Conservation (phyloP, 805 yeast genomes). For the Saccharomycopsis sp. region DNA sequence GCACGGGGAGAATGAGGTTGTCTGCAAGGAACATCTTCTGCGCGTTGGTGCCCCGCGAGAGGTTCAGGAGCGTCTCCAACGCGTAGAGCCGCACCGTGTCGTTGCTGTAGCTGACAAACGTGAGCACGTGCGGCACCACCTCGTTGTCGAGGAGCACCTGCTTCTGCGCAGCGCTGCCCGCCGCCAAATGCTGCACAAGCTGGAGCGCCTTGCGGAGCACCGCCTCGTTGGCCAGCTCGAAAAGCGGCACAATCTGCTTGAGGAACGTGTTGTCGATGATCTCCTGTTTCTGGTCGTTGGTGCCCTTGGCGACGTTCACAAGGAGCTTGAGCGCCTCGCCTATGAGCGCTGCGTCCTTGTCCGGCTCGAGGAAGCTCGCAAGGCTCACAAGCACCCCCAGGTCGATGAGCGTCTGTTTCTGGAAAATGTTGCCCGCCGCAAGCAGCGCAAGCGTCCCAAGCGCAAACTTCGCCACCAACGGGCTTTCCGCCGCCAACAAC, state of each 20-base stretch:
- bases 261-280: conserved; percentile 16
- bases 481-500: conserved; percentile 17
- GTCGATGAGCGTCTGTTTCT: conserved; percentile 19
- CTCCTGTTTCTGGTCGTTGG: conserved; percentile 19
- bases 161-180: conserved; percentile 15
- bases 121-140: conserved; percentile 20
- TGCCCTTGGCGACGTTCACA: conserved; percentile 21
- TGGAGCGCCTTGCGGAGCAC: conserved; percentile 18
- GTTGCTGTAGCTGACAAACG: conserved; percentile 19
- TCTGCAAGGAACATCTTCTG: conserved; percentile 20
- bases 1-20: conserved; percentile 18
- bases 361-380: conserved; percentile 10
- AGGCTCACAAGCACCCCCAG: conserved; percentile 6
- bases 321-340: conserved; percentile 16
- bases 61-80: conserved; percentile 17
- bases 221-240: conserved; percentile 18
- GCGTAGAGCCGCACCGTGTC: conserved; percentile 18
- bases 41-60: conserved; percentile 20
- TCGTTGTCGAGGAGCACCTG: conserved; percentile 20
- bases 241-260: conserved; percentile 11
- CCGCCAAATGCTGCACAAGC: conserved; percentile 19
- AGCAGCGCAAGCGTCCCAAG: conserved; percentile 17
- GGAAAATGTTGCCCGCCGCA: conserved; percentile 20
- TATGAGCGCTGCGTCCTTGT: conserved; percentile 18
- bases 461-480: conserved; percentile 18